Evolutionary conservation across 495 filamentous ascomycete species (phyloP).

Genomic region (Ramalina peruviana): DNA sequence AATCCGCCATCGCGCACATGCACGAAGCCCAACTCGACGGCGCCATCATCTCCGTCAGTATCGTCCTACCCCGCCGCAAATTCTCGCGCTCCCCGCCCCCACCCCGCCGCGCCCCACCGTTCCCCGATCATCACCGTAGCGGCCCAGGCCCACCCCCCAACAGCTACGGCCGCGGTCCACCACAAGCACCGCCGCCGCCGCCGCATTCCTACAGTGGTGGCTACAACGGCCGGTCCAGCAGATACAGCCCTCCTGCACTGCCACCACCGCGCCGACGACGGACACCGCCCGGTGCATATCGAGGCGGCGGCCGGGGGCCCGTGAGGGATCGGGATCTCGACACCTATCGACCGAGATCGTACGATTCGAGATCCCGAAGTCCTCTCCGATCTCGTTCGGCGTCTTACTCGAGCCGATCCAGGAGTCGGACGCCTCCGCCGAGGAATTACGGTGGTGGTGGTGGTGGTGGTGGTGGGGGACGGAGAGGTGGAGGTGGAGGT

Average conservation of each 20-base stretch:
- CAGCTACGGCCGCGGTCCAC: slow-evolving; percentile 14
- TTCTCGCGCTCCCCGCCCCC: slow-evolving; percentile 40
- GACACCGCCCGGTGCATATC: slow-evolving; percentile 26
- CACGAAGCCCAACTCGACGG: slow-evolving; percentile 95
- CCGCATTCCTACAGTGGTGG: slow-evolving; percentile 8
- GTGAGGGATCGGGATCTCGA: slow-evolving; percentile 29
- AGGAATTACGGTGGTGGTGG: slow-evolving; percentile 16
- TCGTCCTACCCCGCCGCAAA: slow-evolving; percentile 70
- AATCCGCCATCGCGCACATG: slow-evolving; percentile 89
- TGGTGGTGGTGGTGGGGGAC: background rate
- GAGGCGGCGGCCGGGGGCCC: slow-evolving; percentile 16
- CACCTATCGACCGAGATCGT: slow-evolving; percentile 33
- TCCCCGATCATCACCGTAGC: slow-evolving; percentile 19
- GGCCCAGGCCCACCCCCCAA: slow-evolving; percentile 15
- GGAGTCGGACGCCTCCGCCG: slow-evolving; percentile 10
- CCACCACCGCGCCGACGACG: slow-evolving; percentile 21
- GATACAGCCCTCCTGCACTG: slow-evolving; percentile 16
- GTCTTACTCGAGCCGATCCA: slow-evolving; percentile 18
- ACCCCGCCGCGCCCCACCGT: slow-evolving; percentile 2
- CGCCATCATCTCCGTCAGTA: slow-evolving; percentile 74
- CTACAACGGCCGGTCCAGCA: background rate
- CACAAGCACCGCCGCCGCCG: slow-evolving; percentile 8
- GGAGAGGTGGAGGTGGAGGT: too few species aligned
- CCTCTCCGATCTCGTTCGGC: slow-evolving; percentile 18
- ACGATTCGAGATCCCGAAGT: slow-evolving; percentile 30